Percentiles rank a stretch among this genome's conserved stretches.
Evolutionary conservation across 495 filamentous ascomycete species (phyloP).

Genomic region (Bathelium albidoporum): DNA sequence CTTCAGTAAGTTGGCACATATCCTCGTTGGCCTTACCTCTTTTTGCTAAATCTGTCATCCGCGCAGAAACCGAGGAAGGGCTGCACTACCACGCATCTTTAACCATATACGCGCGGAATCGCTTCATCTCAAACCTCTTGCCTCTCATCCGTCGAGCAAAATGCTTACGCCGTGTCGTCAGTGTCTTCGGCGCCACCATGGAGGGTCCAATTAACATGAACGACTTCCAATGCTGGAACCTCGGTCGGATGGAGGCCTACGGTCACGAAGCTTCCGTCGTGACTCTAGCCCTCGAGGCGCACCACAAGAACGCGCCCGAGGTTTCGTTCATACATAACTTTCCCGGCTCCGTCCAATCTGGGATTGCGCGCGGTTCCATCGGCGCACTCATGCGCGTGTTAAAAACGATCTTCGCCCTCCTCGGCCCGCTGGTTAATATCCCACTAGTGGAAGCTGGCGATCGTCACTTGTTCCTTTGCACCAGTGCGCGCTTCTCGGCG

Average conservation of each 20-base stretch:
- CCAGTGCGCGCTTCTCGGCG: slow-evolving; percentile 9
- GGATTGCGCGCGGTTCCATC: slow-evolving; percentile 6
- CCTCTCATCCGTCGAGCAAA: slow-evolving; percentile 38
- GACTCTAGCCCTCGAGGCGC: slow-evolving; percentile 40
- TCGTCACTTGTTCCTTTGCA: slow-evolving; percentile 9
- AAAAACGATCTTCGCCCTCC: neutral
- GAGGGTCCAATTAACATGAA: slow-evolving; percentile 42
- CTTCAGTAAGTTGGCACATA: slow-evolving; percentile 4
- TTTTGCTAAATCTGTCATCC: neutral
- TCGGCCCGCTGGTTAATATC: slow-evolving; percentile 14
- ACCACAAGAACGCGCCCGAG: slow-evolving; percentile 38
- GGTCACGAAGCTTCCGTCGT: slow-evolving; percentile 41
- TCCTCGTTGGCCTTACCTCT: neutral
- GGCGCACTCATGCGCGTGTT: slow-evolving; percentile 8
- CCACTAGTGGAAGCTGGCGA: slow-evolving; percentile 14
- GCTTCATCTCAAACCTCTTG: slow-evolving; percentile 44
- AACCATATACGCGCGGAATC: slow-evolving; percentile 21
- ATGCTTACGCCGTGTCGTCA: slow-evolving; percentile 42
- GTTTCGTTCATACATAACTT: slow-evolving; percentile 50
- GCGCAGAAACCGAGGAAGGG: slow-evolving; percentile 23
- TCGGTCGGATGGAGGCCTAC: slow-evolving; percentile 25
- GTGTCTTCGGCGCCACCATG: slow-evolving; percentile 40
- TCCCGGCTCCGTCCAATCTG: slow-evolving; percentile 40
- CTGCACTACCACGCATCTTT: slow-evolving; percentile 16
- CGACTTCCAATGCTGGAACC: slow-evolving; percentile 36